phyloP scores from a whole-genome alignment of 2,329 filamentous ascomycete species.

The Stromatinia cepivora region DNA sequence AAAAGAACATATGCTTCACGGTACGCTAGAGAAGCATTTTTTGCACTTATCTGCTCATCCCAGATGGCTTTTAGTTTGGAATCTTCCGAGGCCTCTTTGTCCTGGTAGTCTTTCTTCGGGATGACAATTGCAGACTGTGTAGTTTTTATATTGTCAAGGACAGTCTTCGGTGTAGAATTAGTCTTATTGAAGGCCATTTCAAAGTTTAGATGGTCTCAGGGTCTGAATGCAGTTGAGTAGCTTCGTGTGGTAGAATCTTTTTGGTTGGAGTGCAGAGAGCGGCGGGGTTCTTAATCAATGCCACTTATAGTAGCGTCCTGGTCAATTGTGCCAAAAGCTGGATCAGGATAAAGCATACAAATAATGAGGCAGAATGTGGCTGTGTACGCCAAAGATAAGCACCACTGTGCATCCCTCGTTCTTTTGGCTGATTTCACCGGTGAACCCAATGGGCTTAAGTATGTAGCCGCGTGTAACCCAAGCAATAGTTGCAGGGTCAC shows the following conservation, averaged over 20 bases:
- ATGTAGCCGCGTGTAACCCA: neutral
- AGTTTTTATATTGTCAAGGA: neutral
- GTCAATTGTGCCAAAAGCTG: neutral
- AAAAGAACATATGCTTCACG: conserved; percentile 7
- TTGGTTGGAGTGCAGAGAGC: neutral
- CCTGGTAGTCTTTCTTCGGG: neutral
- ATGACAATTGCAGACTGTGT: no score
- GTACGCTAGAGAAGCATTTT: neutral
- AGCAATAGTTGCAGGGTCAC: neutral
- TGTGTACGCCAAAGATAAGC: neutral
- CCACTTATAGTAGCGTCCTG: neutral
- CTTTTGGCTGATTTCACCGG: neutral
- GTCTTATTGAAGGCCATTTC: neutral
- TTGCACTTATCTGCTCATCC: conserved; percentile 8
- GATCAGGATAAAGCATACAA: neutral
- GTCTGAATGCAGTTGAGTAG: neutral
- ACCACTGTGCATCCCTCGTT: neutral
- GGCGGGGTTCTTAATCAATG: neutral
- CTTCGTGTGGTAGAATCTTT: neutral
- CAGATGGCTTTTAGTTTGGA: neutral
- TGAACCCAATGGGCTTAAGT: neutral
- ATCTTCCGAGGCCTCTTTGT: conserved; percentile 8
- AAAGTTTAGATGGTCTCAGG: no score
- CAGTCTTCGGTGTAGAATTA: neutral
- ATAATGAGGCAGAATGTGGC: neutral